Percentiles rank a stretch among this genome's conserved stretches.
Conservation (phyloP, 2,329 filamentous ascomycete genomes). For the Colletotrichum tropicicola region DNA sequence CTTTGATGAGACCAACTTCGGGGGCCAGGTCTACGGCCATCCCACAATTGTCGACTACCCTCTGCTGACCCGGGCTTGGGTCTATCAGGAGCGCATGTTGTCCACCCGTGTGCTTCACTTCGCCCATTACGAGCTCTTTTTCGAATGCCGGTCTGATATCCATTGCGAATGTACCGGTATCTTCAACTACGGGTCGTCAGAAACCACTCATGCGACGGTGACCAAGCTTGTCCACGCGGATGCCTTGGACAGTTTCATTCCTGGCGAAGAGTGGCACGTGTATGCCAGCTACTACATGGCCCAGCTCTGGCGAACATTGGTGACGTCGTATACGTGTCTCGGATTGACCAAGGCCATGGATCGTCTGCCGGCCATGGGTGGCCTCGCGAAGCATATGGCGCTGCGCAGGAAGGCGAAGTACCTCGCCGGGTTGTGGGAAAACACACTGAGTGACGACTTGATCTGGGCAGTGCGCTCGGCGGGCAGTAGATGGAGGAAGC, state of each 20-base stretch:
- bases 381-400: slow-evolving; percentile 24
- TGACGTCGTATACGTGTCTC: slow-evolving; percentile 13
- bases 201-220: not conserved
- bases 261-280: not conserved
- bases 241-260: not conserved
- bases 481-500: not conserved
- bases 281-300: slow-evolving; percentile 13
- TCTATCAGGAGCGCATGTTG: slow-evolving; percentile 39
- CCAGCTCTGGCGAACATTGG: slow-evolving; percentile 23
- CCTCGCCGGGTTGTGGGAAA: slow-evolving; percentile 25
- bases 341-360: slow-evolving; percentile 10
- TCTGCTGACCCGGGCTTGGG: slow-evolving; percentile 35
- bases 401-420: slow-evolving; percentile 1
- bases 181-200: not conserved
- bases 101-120: slow-evolving; percentile 38
- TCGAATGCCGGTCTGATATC: not conserved
- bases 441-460: slow-evolving; percentile 23
- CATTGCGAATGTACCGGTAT: slow-evolving; percentile 7
- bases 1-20: not conserved
- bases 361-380: slow-evolving; percentile 20
- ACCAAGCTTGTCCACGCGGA: not conserved
- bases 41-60: not conserved
- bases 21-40: not conserved
- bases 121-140: not conserved
- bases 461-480: slow-evolving; percentile 10